These are phyloP conservation scores for Coemansia sp. DNA, from an alignment of 192 early-diverging fungal species.

Conservation along the genomic window DNA sequence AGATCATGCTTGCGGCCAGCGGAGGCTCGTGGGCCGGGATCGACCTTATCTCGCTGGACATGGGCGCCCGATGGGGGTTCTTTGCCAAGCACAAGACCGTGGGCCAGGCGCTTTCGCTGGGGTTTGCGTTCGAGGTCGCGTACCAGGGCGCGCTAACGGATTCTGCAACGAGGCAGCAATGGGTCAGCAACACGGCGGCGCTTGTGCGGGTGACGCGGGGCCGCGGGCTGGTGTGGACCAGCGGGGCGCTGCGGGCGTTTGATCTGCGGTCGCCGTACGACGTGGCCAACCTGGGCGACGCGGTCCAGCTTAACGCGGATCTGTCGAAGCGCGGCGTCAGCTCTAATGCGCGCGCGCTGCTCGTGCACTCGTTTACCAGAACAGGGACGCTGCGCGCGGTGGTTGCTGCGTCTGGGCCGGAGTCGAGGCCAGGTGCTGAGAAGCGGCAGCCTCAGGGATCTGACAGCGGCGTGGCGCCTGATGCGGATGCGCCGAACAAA, in stretches of 20 bases:
- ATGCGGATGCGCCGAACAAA: not conserved
- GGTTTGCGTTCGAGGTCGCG: constrained; percentile 31
- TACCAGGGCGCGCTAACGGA: constrained; percentile 33
- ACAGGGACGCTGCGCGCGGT: constrained; percentile 36
- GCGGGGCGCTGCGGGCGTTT: constrained; percentile 32
- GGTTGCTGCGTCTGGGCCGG: constrained; percentile 9
- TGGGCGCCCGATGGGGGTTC: constrained; percentile 44
- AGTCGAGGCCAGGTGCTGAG: not conserved
- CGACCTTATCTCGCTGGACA: constrained; percentile 46
- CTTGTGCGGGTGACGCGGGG: constrained; percentile 47
- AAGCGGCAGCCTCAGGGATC: not conserved
- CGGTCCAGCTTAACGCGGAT: constrained; percentile 43
- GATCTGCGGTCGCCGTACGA: constrained; percentile 47
- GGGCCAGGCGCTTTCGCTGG: constrained; percentile 35
- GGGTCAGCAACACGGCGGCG: constrained; percentile 44
- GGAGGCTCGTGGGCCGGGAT: constrained; percentile 37
- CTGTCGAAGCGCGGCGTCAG: constrained; percentile 42
- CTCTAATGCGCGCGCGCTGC: constrained; percentile 26
- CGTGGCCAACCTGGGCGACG: constrained; percentile 38
- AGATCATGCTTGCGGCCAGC: constrained; percentile 35
- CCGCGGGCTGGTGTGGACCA: constrained; percentile 32
- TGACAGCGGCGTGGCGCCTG: too few species aligned
- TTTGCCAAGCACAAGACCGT: constrained; percentile 48
- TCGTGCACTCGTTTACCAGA: constrained; percentile 45
- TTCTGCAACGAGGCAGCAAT: constrained; percentile 35